Evolutionary conservation across 176 grass and related monocot genomes (phyloP).

Genomic region (Thinopyrum elongatum): DNA sequence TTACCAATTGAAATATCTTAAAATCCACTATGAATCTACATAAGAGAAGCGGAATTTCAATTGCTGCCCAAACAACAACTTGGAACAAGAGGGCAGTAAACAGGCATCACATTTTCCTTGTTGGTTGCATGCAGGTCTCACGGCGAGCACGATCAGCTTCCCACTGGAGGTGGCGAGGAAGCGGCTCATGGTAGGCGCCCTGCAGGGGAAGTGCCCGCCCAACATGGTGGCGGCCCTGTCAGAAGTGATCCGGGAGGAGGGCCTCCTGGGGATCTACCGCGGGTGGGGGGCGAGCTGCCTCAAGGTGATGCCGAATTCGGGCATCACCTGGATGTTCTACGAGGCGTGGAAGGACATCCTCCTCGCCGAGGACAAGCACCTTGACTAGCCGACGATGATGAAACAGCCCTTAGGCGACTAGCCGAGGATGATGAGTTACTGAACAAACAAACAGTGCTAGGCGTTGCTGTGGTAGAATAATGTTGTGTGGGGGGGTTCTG

Average conservation of each 20-base stretch:
- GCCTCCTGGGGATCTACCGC: constrained; percentile 61
- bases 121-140: constrained; percentile 45
- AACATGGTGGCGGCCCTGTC: constrained; percentile 73
- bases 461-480: neutral
- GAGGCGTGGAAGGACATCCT: constrained; percentile 94
- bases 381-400: neutral
- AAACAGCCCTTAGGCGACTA: neutral
- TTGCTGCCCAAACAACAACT: neutral
- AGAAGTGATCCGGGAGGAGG: constrained; percentile 65
- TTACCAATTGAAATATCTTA: too few relatives aligned
- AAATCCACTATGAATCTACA: too few relatives aligned
- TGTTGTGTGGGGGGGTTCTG: neutral
- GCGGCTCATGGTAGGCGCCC: constrained; percentile 77
- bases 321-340: constrained; percentile 98
- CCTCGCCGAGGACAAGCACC: constrained; percentile 22
- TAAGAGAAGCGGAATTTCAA: neutral
- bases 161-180: constrained; percentile 86
- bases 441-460: neutral
- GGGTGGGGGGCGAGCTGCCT: constrained; percentile 91
- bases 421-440: neutral
- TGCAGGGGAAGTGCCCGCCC: constrained; percentile 68
- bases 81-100: neutral
- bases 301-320: constrained; percentile 88
- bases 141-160: constrained; percentile 88
- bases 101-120: constrained; percentile 9